Percentiles rank a stretch among this genome's conserved stretches.
Evolutionary conservation across 108 stramenopile genomes (phyloP).

Genomic region (Nitzschia putrida): DNA sequence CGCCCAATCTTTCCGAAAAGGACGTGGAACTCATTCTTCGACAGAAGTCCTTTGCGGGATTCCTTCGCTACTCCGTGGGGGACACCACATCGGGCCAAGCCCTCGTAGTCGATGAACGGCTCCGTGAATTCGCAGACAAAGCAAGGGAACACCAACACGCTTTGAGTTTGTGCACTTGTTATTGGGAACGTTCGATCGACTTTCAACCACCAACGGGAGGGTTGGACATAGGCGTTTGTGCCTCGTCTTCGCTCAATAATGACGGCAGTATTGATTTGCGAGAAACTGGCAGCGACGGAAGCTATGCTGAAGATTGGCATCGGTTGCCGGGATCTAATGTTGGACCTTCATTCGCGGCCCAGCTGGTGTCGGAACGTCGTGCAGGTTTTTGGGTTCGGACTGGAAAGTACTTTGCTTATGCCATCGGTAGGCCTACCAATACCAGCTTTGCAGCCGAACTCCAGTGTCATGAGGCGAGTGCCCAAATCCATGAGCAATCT

Average conservation of each 20-base stretch:
- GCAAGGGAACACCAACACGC: background rate
- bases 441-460: background rate
- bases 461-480: slow-evolving; percentile 1
- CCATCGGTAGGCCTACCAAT: slow-evolving; percentile 39
- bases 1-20: background rate
- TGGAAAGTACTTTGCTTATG: slow-evolving; percentile 51
- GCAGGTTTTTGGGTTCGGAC: slow-evolving; percentile 51
- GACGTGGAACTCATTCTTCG: slow-evolving; percentile 14
- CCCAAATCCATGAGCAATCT: slow-evolving; percentile 7
- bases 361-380: slow-evolving; percentile 37
- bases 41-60: slow-evolving; percentile 57
- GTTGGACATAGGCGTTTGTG: slow-evolving; percentile 56
- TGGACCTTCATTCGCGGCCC: slow-evolving; percentile 42
- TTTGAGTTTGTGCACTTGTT: slow-evolving; percentile 44
- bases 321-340: slow-evolving; percentile 28
- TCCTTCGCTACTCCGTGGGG: slow-evolving; percentile 17
- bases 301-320: slow-evolving; percentile 59
- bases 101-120: slow-evolving; percentile 25
- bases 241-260: slow-evolving; percentile 4
- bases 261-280: slow-evolving; percentile 44
- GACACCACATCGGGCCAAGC: slow-evolving; percentile 37
- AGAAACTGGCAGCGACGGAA: slow-evolving; percentile 51
- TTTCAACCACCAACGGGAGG: slow-evolving; percentile 48
- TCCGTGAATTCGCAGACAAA: slow-evolving; percentile 3
- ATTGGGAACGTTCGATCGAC: slow-evolving; percentile 47